Percentiles rank a stretch among this genome's conserved stretches.
Conservation (phyloP, 495 filamentous ascomycete species). For the Aspergillus leporis region DNA sequence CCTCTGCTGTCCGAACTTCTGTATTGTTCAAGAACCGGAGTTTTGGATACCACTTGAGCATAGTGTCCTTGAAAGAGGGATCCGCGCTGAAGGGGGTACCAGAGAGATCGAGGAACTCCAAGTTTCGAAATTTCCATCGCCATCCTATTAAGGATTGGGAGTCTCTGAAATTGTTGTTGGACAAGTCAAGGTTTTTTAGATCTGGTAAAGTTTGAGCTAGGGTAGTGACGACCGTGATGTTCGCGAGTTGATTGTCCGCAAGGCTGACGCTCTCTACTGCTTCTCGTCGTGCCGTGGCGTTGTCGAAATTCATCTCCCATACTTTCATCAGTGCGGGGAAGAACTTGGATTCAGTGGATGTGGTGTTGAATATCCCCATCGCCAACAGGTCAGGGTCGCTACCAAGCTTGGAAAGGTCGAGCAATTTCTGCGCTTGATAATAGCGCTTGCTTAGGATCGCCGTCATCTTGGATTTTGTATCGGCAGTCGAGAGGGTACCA, state of each 20-base stretch:
- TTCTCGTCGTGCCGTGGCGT: slow-evolving; percentile 62
- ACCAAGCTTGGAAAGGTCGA: slow-evolving; percentile 75
- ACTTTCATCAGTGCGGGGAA: slow-evolving; percentile 87
- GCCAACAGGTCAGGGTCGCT: slow-evolving; percentile 64
- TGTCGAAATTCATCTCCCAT: slow-evolving; percentile 69
- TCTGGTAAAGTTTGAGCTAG: slow-evolving; percentile 77
- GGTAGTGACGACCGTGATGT: slow-evolving; percentile 65
- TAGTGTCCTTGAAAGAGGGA: slow-evolving; percentile 64
- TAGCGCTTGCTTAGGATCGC: slow-evolving; percentile 74
- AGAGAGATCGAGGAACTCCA: slow-evolving; percentile 76
- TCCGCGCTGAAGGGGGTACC: slow-evolving; percentile 71
- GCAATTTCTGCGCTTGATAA: slow-evolving; percentile 63
- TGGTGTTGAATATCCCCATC: slow-evolving; percentile 73
- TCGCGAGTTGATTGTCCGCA: slow-evolving; percentile 70
- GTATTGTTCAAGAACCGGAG: slow-evolving; percentile 71
- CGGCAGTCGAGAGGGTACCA: slow-evolving; percentile 39
- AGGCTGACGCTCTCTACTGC: slow-evolving; percentile 76
- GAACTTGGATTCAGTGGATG: slow-evolving; percentile 75
- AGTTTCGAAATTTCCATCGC: slow-evolving; percentile 71
- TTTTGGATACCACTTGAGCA: slow-evolving; percentile 78
- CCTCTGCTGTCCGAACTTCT: slow-evolving; percentile 68
- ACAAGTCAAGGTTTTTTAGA: slow-evolving; percentile 82
- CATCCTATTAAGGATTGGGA: slow-evolving; percentile 61
- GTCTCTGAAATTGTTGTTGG: slow-evolving; percentile 70
- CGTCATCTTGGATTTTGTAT: slow-evolving; percentile 47